Evolutionary conservation across 2,329 filamentous ascomycete genomes (phyloP).

Genomic region (Capronia epimyces): DNA sequence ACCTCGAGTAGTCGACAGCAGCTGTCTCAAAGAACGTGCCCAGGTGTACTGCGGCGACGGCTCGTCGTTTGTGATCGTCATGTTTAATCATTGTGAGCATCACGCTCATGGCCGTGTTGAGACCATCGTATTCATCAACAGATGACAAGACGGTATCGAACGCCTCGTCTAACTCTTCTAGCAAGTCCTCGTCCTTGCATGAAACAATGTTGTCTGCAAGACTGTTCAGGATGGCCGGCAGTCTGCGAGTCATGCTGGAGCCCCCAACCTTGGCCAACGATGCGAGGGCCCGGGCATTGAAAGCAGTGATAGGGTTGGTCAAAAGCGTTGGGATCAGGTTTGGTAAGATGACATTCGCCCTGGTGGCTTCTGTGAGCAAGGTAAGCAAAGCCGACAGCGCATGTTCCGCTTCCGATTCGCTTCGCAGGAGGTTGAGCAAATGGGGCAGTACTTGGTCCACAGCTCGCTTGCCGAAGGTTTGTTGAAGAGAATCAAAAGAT

Average conservation of each 20-base stretch:
- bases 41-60: constrained; percentile 71
- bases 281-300: constrained; percentile 90
- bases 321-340: constrained; percentile 93
- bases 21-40: constrained; percentile 78
- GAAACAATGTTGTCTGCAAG: constrained; percentile 85
- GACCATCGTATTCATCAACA: constrained; percentile 90
- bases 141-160: constrained; percentile 88
- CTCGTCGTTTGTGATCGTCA: constrained; percentile 80
- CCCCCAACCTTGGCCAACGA: constrained; percentile 89
- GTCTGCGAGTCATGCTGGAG: constrained; percentile 78
- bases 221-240: constrained; percentile 86
- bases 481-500: constrained; percentile 91
- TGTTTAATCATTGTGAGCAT: constrained; percentile 84
- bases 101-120: constrained; percentile 93
- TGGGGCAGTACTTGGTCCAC: constrained; percentile 93
- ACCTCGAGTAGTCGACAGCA: constrained; percentile 85
- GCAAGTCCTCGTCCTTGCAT: constrained; percentile 68
- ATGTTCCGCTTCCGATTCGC: constrained; percentile 81
- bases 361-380: constrained; percentile 83
- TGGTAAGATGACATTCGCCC: constrained; percentile 93
- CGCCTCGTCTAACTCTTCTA: constrained; percentile 66
- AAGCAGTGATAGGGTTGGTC: constrained; percentile 80
- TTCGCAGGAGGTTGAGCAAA: constrained; percentile 81
- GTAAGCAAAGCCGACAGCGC: constrained; percentile 89
- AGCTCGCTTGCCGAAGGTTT: constrained; percentile 86